Percentiles rank a stretch among this genome's conserved stretches.
Conservation (phyloP, 176 grass and related monocot species). For the Elymus sibiricus region DNA sequence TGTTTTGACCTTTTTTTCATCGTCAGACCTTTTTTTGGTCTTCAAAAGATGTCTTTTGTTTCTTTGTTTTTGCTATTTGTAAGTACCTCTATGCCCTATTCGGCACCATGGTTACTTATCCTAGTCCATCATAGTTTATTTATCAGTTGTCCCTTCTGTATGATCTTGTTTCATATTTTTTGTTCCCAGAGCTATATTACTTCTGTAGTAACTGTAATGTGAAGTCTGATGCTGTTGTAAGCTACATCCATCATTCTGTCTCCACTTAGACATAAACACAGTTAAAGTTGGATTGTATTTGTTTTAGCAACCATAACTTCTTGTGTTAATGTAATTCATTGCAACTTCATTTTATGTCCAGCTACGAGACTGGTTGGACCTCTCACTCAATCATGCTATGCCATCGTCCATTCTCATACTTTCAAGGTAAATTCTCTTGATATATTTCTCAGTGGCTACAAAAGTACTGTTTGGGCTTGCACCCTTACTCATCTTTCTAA, state of each 20-base stretch:
- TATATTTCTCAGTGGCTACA: conserved; percentile 9
- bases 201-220: conserved; percentile 7
- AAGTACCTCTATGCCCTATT: background rate
- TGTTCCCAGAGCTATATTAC: background rate
- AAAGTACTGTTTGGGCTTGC: conserved; percentile 13
- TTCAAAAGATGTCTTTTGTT: background rate
- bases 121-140: background rate
- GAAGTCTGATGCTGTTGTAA: conserved; percentile 21
- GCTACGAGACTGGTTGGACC: conserved; percentile 94
- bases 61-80: background rate
- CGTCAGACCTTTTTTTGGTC: background rate
- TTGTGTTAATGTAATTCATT: background rate
- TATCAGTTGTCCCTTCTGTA: conserved; percentile 4
- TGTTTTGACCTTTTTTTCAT: conserved; percentile 1
- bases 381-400: conserved; percentile 90
- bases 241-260: conserved; percentile 3
- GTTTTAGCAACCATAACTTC: conserved; percentile 12
- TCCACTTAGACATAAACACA: conserved; percentile 14
- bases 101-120: background rate
- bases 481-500: conserved; percentile 20
- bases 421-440: conserved; percentile 61
- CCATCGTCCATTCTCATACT: conserved; percentile 98
- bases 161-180: background rate
- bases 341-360: conserved; percentile 36
- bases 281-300: background rate